Percentiles rank a stretch among this genome's conserved stretches.
phyloP scores from a whole-genome alignment of 75 land plant species.

The Adiantum capillusveneris region DNA sequence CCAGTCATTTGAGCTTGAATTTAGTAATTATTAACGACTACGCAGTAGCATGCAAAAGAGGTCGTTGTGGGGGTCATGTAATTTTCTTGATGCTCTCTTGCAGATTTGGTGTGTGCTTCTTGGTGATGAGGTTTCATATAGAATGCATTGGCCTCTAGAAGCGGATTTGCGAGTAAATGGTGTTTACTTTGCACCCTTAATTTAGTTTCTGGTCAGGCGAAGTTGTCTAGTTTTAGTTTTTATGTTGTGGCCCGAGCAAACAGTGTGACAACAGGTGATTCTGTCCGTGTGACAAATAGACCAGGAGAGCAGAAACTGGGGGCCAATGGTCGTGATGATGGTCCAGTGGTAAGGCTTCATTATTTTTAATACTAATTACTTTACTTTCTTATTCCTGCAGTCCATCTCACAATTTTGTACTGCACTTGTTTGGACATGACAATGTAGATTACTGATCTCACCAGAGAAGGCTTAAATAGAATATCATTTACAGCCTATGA shows the following conservation, averaged over 20 bases:
- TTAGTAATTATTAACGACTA: no score
- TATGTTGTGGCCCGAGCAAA: no score
- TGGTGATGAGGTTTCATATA: slow-evolving; percentile 30
- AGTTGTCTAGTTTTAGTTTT: no score
- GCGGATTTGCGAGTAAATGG: slow-evolving; percentile 35
- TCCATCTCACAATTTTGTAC: no score
- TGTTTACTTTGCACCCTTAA: not conserved
- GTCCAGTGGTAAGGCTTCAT: slow-evolving; percentile 23
- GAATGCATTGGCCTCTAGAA: slow-evolving; percentile 37
- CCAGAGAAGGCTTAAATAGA: slow-evolving; percentile 74
- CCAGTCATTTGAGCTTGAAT: no score
- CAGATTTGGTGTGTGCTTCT: slow-evolving; percentile 43
- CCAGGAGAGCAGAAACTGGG: slow-evolving; percentile 34
- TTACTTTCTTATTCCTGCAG: no score
- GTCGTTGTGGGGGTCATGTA: no score
- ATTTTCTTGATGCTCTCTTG: not conserved
- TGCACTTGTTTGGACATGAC: not conserved
- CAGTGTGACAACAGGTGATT: slow-evolving; percentile 13
- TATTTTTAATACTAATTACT: no score
- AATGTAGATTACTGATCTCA: slow-evolving; percentile 63
- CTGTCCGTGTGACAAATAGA: slow-evolving; percentile 36
- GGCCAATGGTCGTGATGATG: slow-evolving; percentile 39
- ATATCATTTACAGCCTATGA: slow-evolving; percentile 71
- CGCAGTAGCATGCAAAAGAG: no score
- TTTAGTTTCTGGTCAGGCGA: no score